Evolutionary conservation across 2,329 filamentous ascomycete species (phyloP), one percentile per base, ranked within the genome.

Genomic region (Acephala macrosclerotiorum): DNA sequence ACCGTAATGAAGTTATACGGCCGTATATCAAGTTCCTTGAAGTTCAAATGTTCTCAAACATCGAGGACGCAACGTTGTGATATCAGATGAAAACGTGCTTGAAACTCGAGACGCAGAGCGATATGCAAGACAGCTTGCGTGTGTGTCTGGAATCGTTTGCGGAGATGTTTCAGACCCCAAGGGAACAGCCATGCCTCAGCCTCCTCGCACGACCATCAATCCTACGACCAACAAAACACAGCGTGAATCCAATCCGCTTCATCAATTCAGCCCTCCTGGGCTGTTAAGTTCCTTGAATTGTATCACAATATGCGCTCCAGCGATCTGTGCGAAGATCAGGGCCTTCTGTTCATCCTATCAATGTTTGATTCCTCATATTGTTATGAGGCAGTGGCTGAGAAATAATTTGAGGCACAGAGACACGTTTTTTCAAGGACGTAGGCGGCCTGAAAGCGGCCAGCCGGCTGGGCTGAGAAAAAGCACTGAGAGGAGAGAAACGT

Each of bases 161-260:
- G 9, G 55, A 57, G 35, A 49, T 53, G 58, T 61, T 61, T 61
- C 58, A 61, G 38, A 56, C 3, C 29, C 9, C 45, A 36, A 61
- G 57, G 40, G 26, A 29, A 58, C 56, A 7, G 40, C 58, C 11
- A 36, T 33, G 18, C 58, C 45, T 61, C 58, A 61, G 58, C 58
- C 58, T 61, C 58, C 58, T 61, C 58, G 26, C 47, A 18, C 38
- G 20, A 14, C 45, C 45, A 14, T 35, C 22, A 36, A 47, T 60
- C 45, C 40, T 18, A 33, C 20, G 45, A 53, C 18, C 51, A 29
- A 3, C 22, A n/a, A 11, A 35, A 61, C 51, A 61, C 51, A 61
- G 60, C 33, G 49, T 61, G 49, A 61, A 56, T 56, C 12, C 9
- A 38, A 49, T 56, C 12, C 49, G 60, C 60, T 53, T 61, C 59